These are phyloP conservation scores for Populus hybrid DNA, from an alignment of 441 rosid genomes.

Conservation along the genomic window DNA sequence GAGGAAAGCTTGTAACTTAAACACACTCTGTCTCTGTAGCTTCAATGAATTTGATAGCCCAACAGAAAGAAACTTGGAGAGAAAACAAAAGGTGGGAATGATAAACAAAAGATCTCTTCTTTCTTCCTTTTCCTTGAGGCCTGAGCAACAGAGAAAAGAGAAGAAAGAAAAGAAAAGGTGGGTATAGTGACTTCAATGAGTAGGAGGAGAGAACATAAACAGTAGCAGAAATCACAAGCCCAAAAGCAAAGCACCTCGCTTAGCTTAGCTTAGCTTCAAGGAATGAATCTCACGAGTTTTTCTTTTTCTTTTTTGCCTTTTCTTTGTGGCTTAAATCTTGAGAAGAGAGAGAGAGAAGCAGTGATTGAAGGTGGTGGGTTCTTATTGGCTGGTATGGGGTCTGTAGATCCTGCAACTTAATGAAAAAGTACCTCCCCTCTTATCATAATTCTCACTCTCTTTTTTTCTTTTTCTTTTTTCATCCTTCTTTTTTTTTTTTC, in stretches of 20 bases:
- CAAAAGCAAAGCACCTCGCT: constrained; percentile 12
- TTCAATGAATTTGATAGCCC: constrained; percentile 16
- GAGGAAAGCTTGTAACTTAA: constrained; percentile 20
- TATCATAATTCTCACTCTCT: constrained; percentile 28
- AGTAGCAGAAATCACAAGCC: constrained; percentile 4
- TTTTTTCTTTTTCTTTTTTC: background rate
- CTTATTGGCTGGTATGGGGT: constrained; percentile 49
- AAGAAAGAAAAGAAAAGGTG: constrained; percentile 5
- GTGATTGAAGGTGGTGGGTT: constrained; percentile 34
- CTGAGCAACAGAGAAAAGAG: constrained; percentile 28
- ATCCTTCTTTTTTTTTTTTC: too few relatives aligned
- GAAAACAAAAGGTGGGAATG: constrained; percentile 14
- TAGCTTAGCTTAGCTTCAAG: constrained; percentile 20
- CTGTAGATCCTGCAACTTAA: constrained; percentile 43
- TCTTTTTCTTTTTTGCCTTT: background rate
- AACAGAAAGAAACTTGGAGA: background rate
- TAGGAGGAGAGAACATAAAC: background rate
- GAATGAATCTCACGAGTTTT: constrained; percentile 30
- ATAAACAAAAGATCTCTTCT: constrained; percentile 26
- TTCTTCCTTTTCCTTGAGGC: constrained; percentile 26
- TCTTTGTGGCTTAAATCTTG: constrained; percentile 3
- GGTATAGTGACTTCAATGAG: background rate
- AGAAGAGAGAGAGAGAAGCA: constrained; percentile 9
- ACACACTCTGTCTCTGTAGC: constrained; percentile 11
- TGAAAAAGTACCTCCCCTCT: constrained; percentile 34